phyloP scores from a whole-genome alignment of 1,139 yeast species.

The Suhomyces choctaworum region DNA sequence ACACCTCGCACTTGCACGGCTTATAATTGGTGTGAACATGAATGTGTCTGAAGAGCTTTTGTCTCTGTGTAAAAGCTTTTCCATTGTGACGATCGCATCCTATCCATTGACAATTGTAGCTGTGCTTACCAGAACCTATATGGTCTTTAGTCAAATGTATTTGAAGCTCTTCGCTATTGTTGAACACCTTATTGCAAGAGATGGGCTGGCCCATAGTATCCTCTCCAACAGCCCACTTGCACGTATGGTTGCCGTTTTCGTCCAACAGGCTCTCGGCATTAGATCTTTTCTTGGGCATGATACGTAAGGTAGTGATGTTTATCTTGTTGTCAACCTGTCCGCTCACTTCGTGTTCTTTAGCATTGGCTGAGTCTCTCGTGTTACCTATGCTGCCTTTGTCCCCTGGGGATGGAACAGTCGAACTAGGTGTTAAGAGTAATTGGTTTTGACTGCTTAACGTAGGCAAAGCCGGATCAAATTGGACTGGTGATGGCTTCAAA shows the following conservation, averaged over 20 bases:
- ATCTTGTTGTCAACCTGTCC: slow-evolving; percentile 7
- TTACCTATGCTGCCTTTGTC: slow-evolving; percentile 1
- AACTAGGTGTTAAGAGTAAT: slow-evolving; percentile 20
- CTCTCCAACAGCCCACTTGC: slow-evolving; percentile 48
- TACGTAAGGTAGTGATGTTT: slow-evolving; percentile 38
- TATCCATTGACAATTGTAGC: slow-evolving; percentile 74
- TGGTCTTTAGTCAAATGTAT: slow-evolving; percentile 68
- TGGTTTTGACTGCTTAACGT: slow-evolving; percentile 11
- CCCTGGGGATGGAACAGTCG: slow-evolving; percentile 9
- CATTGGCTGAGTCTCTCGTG: not conserved
- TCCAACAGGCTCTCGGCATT: slow-evolving; percentile 1
- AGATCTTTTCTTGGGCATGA: slow-evolving; percentile 30
- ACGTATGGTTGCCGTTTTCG: slow-evolving; percentile 32
- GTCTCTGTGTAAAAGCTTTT: slow-evolving; percentile 74
- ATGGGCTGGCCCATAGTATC: slow-evolving; percentile 33
- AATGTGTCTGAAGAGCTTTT: slow-evolving; percentile 80
- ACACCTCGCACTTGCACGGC: slow-evolving; percentile 68
- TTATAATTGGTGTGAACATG: slow-evolving; percentile 85
- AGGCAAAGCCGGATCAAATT: slow-evolving; percentile 7
- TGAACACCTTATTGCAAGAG: slow-evolving; percentile 52
- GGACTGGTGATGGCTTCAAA: slow-evolving; percentile 2
- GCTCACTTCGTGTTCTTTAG: not conserved
- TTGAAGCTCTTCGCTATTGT: slow-evolving; percentile 60
- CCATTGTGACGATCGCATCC: slow-evolving; percentile 68
- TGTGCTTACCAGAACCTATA: slow-evolving; percentile 69